A percentile compares a stretch with the other conserved stretches of the same genome.
Evolutionary conservation across 306 rosid genomes (phyloP).

Genomic region (Pterocarpus santalinus): DNA sequence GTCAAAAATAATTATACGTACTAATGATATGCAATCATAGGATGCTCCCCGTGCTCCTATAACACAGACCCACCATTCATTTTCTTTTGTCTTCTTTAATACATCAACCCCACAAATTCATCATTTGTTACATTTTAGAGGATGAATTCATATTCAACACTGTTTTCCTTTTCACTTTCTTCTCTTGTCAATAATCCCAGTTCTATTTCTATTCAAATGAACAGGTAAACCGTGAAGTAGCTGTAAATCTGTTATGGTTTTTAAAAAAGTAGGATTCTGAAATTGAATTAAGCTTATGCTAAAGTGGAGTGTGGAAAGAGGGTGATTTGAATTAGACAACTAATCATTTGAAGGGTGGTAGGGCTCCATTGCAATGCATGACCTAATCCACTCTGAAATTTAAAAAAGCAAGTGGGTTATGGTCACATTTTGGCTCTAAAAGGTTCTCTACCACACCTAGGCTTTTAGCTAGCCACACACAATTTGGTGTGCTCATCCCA

Average conservation of each 20-base stretch:
- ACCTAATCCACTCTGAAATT: constrained; percentile 2
- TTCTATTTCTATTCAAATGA: not conserved
- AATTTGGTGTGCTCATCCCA: not conserved
- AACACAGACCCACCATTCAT: constrained; percentile 49
- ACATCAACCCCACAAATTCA: constrained; percentile 58
- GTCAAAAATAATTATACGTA: constrained; percentile 19
- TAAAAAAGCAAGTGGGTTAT: not conserved
- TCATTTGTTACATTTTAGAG: constrained; percentile 50
- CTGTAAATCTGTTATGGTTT: constrained; percentile 8
- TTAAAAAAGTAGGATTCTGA: not conserved
- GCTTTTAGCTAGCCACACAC: not conserved
- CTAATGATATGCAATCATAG: constrained; percentile 53
- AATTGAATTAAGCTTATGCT: not conserved
- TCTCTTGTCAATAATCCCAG: not conserved
- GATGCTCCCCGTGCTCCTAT: constrained; percentile 46
- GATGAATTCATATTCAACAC: constrained; percentile 5
- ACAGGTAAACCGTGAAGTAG: constrained; percentile 24
- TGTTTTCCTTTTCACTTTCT: constrained; percentile 2
- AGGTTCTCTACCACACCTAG: not conserved
- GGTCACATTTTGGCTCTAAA: constrained; percentile 9
- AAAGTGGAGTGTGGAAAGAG: not conserved
- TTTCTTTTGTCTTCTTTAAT: constrained; percentile 44
- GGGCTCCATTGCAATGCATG: not conserved
- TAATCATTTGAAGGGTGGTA: not conserved
- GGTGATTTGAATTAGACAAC: not conserved